A percentile compares a stretch with the other conserved stretches of the same genome.
Evolutionary conservation across 2,329 filamentous ascomycete genomes (phyloP).

Genomic region (Emergomyces pasteurianus): DNA sequence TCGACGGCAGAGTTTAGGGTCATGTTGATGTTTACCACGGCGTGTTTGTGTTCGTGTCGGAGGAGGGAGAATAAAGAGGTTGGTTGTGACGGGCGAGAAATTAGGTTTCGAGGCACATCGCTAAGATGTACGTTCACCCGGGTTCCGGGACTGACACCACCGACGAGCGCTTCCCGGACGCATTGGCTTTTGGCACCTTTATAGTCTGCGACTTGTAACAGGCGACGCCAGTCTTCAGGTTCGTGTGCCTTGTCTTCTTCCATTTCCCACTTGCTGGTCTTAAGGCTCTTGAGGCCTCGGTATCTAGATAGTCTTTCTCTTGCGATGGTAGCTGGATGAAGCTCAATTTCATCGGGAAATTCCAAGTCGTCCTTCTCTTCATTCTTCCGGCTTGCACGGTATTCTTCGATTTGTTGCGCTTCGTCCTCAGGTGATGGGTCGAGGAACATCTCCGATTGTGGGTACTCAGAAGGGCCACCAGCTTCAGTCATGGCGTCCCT

Average conservation of each 20-base stretch:
- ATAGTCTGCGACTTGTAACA: constrained; percentile 85
- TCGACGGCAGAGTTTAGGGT: constrained; percentile 67
- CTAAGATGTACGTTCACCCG: constrained; percentile 69
- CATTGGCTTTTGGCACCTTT: constrained; percentile 66
- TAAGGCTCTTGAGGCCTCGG: constrained; percentile 80
- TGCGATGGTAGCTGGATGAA: constrained; percentile 76
- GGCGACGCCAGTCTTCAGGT: constrained; percentile 76
- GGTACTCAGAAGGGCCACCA: constrained; percentile 73
- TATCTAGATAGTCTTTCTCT: constrained; percentile 77
- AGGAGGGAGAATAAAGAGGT: constrained; percentile 74
- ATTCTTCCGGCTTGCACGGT: constrained; percentile 61
- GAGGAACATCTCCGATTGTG: constrained; percentile 84
- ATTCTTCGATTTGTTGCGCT: constrained; percentile 67
- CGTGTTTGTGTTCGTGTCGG: constrained; percentile 88
- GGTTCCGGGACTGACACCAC: constrained; percentile 73
- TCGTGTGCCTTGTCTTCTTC: constrained; percentile 78
- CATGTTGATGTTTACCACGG: constrained; percentile 79
- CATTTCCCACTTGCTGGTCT: constrained; percentile 78
- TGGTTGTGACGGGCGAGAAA: constrained; percentile 41
- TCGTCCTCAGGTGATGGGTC: constrained; percentile 72
- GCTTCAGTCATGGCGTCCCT: constrained; percentile 53
- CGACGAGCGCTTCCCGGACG: constrained; percentile 72
- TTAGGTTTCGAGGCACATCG: constrained; percentile 44
- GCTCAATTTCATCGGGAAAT: constrained; percentile 94
- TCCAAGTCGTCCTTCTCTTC: constrained; percentile 85